Conservation (phyloP, 176 grass and related monocot genomes). For the Olyra latifolia region DNA sequence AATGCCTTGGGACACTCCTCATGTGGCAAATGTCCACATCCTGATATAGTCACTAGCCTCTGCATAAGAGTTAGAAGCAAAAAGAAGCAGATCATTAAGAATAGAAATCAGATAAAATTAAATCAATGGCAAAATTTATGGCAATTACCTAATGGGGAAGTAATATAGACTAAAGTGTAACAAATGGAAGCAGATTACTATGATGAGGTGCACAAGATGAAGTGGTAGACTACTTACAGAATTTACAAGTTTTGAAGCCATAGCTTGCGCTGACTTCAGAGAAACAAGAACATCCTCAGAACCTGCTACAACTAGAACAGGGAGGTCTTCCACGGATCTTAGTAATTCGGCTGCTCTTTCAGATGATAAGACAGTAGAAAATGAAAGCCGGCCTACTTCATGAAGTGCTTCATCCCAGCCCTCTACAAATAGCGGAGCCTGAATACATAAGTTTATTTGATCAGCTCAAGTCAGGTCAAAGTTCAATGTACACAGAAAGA, state of each 20-base stretch:
- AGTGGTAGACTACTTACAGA: constrained; percentile 57
- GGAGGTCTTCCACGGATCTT: constrained; percentile 78
- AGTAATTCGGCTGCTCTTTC: constrained; percentile 66
- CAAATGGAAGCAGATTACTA: neutral
- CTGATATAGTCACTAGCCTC: constrained; percentile 86
- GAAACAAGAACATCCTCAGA: constrained; percentile 90
- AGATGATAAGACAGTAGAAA: constrained; percentile 79
- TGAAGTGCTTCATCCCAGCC: constrained; percentile 98
- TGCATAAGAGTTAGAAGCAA: constrained; percentile 39
- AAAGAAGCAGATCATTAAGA: neutral
- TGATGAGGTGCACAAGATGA: neutral
- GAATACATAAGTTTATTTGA: constrained; percentile 28
- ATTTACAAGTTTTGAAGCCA: constrained; percentile 87
- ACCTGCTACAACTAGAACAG: constrained; percentile 79
- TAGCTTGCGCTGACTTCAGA: constrained; percentile 73
- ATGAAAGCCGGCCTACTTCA: constrained; percentile 91
- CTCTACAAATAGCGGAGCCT: constrained; percentile 90
- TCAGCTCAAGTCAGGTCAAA: neutral
- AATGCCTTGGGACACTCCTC: constrained; percentile 95
- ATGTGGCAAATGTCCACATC: constrained; percentile 91
- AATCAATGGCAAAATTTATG: neutral
- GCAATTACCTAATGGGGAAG: neutral
- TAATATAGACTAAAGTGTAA: neutral
- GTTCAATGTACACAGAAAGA: constrained; percentile 12
- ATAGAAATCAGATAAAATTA: neutral